Conservation (phyloP, 345 rosid genomes). For the Rhodomyrtus tomentosa region DNA sequence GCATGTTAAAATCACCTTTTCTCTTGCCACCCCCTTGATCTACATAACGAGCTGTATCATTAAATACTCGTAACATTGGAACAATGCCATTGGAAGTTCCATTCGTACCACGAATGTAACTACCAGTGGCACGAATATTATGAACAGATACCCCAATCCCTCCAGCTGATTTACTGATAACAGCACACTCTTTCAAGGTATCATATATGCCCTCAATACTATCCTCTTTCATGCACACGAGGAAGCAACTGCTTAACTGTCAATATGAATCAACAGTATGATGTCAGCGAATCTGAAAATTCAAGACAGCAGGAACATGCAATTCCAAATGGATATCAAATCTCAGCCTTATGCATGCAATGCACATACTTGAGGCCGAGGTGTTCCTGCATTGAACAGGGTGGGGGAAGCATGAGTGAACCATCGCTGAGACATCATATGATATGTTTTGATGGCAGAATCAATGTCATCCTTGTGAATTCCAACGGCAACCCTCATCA, state of each 20-base stretch:
- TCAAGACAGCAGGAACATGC: neutral
- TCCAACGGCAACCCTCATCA: slow-evolving; percentile 94
- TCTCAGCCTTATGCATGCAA: neutral
- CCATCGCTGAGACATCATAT: slow-evolving; percentile 91
- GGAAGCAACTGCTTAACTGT: slow-evolving; percentile 88
- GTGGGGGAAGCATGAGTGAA: slow-evolving; percentile 97
- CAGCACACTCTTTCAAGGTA: slow-evolving; percentile 88
- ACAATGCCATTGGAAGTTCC: slow-evolving; percentile 81
- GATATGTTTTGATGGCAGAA: slow-evolving; percentile 65
- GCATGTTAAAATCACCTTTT: slow-evolving; percentile 33
- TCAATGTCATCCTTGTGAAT: slow-evolving; percentile 73
- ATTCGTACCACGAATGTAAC: slow-evolving; percentile 70
- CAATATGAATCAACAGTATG: neutral
- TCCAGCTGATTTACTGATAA: slow-evolving; percentile 91
- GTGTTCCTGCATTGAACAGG: slow-evolving; percentile 88
- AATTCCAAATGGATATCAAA: neutral
- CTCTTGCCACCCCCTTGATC: slow-evolving; percentile 92
- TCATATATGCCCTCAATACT: slow-evolving; percentile 94
- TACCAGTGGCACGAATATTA: slow-evolving; percentile 72
- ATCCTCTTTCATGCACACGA: slow-evolving; percentile 89
- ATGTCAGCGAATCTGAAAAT: neutral
- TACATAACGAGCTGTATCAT: slow-evolving; percentile 84
- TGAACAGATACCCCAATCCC: slow-evolving; percentile 90
- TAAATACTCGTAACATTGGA: slow-evolving; percentile 74
- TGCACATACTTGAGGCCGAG: slow-evolving; percentile 62